Conservation (phyloP, 2,329 filamentous ascomycete species). For the Botrytis aclada region DNA sequence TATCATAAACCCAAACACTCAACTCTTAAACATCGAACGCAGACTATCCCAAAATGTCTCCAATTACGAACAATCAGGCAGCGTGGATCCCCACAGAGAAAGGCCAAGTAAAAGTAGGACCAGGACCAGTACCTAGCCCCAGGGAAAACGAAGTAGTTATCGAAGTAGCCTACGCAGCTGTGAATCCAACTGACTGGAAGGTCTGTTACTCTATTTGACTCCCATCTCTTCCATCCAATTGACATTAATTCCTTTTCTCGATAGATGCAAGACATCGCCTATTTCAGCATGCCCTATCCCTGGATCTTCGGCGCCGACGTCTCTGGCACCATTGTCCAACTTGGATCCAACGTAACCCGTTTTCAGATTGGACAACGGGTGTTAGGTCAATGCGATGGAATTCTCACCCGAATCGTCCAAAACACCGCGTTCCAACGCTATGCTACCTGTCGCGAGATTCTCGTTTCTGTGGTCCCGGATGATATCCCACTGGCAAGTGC, state of each 20-base stretch:
- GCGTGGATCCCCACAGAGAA: conserved; percentile 34
- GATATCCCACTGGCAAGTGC: conserved; percentile 37
- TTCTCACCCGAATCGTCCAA: conserved; percentile 26
- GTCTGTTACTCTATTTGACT: conserved; percentile 29
- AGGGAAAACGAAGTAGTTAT: conserved; percentile 38
- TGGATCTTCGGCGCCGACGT: conserved; percentile 33
- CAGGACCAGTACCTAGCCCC: conserved; percentile 39
- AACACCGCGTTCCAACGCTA: conserved; percentile 39
- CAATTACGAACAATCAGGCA: conserved; percentile 26
- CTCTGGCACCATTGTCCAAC: conserved; percentile 35
- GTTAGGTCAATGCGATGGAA: conserved; percentile 29
- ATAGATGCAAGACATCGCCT: conserved; percentile 27
- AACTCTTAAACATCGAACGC: background rate
- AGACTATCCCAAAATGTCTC: conserved; percentile 6
- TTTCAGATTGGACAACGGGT: conserved; percentile 40
- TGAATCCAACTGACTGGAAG: conserved; percentile 42
- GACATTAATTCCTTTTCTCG: background rate
- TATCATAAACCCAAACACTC: background rate
- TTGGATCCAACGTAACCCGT: conserved; percentile 45
- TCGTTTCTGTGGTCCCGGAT: conserved; percentile 33
- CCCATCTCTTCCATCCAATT: conserved; percentile 35
- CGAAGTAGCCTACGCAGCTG: conserved; percentile 39
- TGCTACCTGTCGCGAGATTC: conserved; percentile 29
- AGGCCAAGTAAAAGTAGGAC: conserved; percentile 37
- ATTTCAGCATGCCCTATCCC: conserved; percentile 23